phyloP scores from a whole-genome alignment of 176 grass and related monocot species.

The Lolium perenne region DNA sequence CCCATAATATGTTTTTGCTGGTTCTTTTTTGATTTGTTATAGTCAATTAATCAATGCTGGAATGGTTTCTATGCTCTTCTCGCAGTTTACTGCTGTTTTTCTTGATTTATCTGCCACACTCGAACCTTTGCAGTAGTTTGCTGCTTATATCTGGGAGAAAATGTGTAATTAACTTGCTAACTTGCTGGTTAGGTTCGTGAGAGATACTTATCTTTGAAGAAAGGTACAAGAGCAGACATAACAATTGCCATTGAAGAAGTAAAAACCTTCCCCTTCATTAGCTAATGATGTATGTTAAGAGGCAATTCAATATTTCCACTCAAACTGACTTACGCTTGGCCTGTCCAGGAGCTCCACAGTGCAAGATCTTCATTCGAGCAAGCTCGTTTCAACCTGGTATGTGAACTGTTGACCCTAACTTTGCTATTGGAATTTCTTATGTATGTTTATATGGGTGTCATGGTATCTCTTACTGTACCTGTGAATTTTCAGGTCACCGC shows the following conservation, averaged over 20 bases:
- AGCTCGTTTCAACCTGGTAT: slow-evolving; percentile 98
- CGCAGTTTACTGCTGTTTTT: neutral
- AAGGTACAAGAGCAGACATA: slow-evolving; percentile 89
- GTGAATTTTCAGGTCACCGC: slow-evolving; percentile 76
- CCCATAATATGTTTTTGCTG: neutral
- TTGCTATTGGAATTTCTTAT: slow-evolving; percentile 17
- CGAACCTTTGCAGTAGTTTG: slow-evolving; percentile 17
- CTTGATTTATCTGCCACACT: slow-evolving; percentile 12
- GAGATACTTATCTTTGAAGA: slow-evolving; percentile 89
- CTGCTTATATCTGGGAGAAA: slow-evolving; percentile 26
- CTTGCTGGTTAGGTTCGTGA: slow-evolving; percentile 71
- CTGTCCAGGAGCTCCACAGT: slow-evolving; percentile 83
- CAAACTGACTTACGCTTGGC: slow-evolving; percentile 40
- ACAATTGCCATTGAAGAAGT: slow-evolving; percentile 90
- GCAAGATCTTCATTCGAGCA: slow-evolving; percentile 96
- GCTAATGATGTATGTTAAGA: slow-evolving; percentile 38
- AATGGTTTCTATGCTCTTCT: slow-evolving; percentile 25
- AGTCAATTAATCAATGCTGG: slow-evolving; percentile 8
- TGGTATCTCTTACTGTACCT: slow-evolving; percentile 24
- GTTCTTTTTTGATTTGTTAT: slow-evolving; percentile 28
- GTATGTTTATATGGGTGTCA: slow-evolving; percentile 27
- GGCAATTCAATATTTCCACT: slow-evolving; percentile 20
- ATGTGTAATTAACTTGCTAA: slow-evolving; percentile 36
- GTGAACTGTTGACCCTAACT: slow-evolving; percentile 5
- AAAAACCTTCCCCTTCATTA: slow-evolving; percentile 49